Evolutionary conservation across 768 basidiomycete species (phyloP).

Genomic region (Psilocybe cubensis): DNA sequence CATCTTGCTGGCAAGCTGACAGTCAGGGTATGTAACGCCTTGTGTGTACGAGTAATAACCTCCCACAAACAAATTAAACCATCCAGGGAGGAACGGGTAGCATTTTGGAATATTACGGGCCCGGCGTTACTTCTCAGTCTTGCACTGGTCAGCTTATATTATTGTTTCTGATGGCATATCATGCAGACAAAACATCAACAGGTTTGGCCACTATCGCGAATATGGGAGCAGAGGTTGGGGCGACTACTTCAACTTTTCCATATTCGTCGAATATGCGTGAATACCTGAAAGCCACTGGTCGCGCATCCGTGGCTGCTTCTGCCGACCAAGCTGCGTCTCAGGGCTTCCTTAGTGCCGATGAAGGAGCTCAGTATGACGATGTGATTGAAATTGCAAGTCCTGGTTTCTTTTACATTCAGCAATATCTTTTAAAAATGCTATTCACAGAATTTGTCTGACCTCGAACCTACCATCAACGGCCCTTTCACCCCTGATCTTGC

Average conservation of each 20-base stretch:
- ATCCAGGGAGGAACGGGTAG: constrained; percentile 91
- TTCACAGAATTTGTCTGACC: constrained; percentile 79
- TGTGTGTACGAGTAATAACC: too few relatives aligned
- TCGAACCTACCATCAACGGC: constrained; percentile 94
- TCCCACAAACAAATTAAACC: not conserved
- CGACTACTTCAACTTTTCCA: constrained; percentile 98
- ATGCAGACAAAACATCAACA: constrained; percentile 25
- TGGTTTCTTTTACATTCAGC: constrained; percentile 1
- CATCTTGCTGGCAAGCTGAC: constrained; percentile 94
- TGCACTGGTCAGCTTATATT: constrained; percentile 71
- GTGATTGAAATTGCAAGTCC: constrained; percentile 85
- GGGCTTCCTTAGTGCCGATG: constrained; percentile 84
- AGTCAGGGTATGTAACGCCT: constrained; percentile 70
- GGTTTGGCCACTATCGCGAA: constrained; percentile 95
- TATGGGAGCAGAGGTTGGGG: constrained; percentile 99
- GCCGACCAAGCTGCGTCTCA: constrained; percentile 81
- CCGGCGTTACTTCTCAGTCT: constrained; percentile 86
- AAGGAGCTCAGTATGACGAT: constrained; percentile 92
- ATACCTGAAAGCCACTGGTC: constrained; percentile 90
- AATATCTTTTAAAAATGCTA: not conserved
- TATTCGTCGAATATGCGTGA: constrained; percentile 89
- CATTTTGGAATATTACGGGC: constrained; percentile 96
- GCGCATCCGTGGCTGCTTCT: constrained; percentile 81
- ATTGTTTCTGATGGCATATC: not conserved
- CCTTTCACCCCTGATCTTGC: constrained; percentile 98